Percentiles rank a stretch among this genome's conserved stretches.
Conservation (phyloP, 108 stramenopile genomes). For the Skeletonema menzelii region DNA sequence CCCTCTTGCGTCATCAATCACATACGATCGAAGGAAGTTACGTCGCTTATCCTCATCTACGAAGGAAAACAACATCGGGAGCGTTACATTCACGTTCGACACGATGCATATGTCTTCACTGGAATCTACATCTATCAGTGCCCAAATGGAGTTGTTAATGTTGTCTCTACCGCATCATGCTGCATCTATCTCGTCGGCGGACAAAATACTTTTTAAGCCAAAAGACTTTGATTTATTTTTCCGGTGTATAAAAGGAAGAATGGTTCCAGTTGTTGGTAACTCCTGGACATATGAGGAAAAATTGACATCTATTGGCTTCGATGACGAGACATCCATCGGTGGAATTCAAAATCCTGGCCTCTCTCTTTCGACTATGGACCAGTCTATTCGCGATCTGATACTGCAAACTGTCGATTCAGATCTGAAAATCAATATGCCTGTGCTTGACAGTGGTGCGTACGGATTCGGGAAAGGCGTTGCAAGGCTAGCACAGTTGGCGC, state of each 20-base stretch:
- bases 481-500: constrained; percentile 77
- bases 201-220: constrained; percentile 36
- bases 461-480: constrained; percentile 85
- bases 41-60: constrained; percentile 1
- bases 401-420: constrained; percentile 65
- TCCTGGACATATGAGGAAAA: constrained; percentile 76
- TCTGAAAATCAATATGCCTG: constrained; percentile 60
- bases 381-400: constrained; percentile 49
- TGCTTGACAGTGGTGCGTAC: constrained; percentile 63
- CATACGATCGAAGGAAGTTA: constrained; percentile 7
- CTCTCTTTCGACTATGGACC: constrained; percentile 39
- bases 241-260: constrained; percentile 74
- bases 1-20: constrained; percentile 17
- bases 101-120: constrained; percentile 51
- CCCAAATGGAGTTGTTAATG: constrained; percentile 62
- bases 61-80: constrained; percentile 51
- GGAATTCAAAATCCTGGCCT: constrained; percentile 5
- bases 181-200: constrained; percentile 48
- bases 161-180: constrained; percentile 86
- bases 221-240: constrained; percentile 69
- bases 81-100: constrained; percentile 62
- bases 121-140: constrained; percentile 21
- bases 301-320: constrained; percentile 56
- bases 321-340: constrained; percentile 15
- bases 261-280: constrained; percentile 73